A percentile compares a stretch with the other conserved stretches of the same genome.
phyloP scores from a whole-genome alignment of 371 early-diverging fungal genomes.

The Circinella umbellata region DNA sequence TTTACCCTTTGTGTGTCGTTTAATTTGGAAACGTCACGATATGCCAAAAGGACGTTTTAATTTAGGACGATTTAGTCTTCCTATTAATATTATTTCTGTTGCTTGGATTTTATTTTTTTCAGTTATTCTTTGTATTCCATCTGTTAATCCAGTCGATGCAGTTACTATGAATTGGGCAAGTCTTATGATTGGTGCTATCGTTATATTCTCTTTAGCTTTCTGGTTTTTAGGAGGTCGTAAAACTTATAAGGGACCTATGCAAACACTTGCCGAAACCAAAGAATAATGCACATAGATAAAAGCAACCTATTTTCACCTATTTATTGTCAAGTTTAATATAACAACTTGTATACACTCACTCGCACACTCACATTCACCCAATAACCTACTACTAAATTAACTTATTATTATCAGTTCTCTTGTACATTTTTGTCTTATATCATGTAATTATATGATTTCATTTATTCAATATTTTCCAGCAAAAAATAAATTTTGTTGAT shows the following conservation, averaged over 20 bases:
- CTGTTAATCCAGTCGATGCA: slow-evolving; percentile 19
- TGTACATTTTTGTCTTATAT: too few relatives aligned
- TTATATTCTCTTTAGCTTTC: slow-evolving; percentile 26
- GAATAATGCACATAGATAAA: too few relatives aligned
- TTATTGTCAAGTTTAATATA: too few relatives aligned
- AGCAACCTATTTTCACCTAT: too few relatives aligned
- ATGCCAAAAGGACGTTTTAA: slow-evolving; percentile 27
- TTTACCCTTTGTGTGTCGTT: slow-evolving; percentile 32
- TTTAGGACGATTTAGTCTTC: slow-evolving; percentile 27
- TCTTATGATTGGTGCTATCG: slow-evolving; percentile 29
- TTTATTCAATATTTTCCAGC: too few relatives aligned
- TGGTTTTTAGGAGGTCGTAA: slow-evolving; percentile 29
- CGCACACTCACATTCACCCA: too few relatives aligned
- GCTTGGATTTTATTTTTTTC: slow-evolving; percentile 33
- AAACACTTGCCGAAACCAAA: slow-evolving; percentile 17
- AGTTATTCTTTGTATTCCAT: slow-evolving; percentile 32
- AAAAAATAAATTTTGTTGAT: too few relatives aligned
- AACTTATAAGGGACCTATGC: slow-evolving; percentile 38
- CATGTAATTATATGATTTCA: too few relatives aligned
- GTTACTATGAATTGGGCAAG: slow-evolving; percentile 32
- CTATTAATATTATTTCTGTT: slow-evolving; percentile 28
- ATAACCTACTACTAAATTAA: too few relatives aligned
- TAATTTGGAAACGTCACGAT: slow-evolving; percentile 26
- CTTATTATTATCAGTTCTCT: neutral
- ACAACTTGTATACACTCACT: too few relatives aligned